Conservation (phyloP, 176 grass and related monocot species). For the Guadua angustifolia region DNA sequence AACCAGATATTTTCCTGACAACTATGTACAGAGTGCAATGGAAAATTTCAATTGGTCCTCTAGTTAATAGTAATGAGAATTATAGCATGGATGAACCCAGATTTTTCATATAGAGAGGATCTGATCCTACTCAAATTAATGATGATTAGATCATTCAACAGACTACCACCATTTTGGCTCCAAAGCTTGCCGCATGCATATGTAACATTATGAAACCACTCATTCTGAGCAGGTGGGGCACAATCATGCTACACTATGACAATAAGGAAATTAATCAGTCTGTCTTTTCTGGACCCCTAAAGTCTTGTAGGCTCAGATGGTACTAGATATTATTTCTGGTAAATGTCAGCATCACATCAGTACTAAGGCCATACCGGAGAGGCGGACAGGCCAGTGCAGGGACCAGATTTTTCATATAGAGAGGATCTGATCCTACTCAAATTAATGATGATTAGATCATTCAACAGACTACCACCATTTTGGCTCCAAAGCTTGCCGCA, state of each 20-base stretch:
- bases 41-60: neutral
- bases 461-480: neutral
- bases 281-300: neutral
- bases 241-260: constrained; percentile 20
- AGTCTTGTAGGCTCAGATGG: neutral
- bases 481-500: neutral
- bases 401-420: neutral
- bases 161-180: neutral
- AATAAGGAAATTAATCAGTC: constrained; percentile 9
- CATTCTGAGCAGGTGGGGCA: neutral
- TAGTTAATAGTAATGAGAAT: neutral
- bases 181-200: neutral
- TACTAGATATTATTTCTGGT: neutral
- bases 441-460: neutral
- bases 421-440: neutral
- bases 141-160: neutral
- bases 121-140: neutral
- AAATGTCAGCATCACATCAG: neutral
- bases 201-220: constrained; percentile 14
- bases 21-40: neutral
- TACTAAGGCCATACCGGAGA: neutral
- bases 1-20: neutral
- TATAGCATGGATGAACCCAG: neutral
- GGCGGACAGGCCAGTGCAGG: neutral
- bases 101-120: neutral